Evolutionary conservation across 1,284 basidiomycete genomes (phyloP).

Genomic region (Ustilago hordei): DNA sequence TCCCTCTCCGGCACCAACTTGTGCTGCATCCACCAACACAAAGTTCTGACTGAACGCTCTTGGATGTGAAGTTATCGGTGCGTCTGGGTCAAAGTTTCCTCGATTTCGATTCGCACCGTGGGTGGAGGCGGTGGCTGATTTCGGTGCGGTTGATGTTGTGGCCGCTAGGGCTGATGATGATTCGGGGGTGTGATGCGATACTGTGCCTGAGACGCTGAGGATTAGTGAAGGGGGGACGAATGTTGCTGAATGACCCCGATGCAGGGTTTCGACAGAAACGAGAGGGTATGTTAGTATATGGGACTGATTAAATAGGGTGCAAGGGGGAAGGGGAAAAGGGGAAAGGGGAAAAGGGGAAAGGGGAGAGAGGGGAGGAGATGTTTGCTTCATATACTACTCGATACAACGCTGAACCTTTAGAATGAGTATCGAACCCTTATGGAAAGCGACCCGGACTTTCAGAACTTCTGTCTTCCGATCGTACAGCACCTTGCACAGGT

Average conservation of each 20-base stretch:
- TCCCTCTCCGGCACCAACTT: constrained; percentile 20
- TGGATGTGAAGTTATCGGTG: constrained; percentile 58
- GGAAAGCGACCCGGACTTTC: constrained; percentile 31
- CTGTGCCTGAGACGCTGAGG: constrained; percentile 60
- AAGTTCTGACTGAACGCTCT: constrained; percentile 63
- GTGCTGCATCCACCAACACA: constrained; percentile 51
- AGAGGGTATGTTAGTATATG: background rate
- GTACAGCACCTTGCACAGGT: background rate
- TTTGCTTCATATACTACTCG: constrained; percentile 65
- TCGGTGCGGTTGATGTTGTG: constrained; percentile 55
- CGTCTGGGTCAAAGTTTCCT: constrained; percentile 54
- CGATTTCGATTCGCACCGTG: constrained; percentile 26
- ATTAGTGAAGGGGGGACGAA: constrained; percentile 56
- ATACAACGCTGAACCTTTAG: constrained; percentile 24
- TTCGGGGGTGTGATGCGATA: constrained; percentile 66
- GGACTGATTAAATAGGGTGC: background rate
- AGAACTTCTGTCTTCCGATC: background rate
- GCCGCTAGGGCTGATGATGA: constrained; percentile 43
- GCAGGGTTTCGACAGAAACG: constrained; percentile 5
- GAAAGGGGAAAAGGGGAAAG: background rate
- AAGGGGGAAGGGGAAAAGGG: background rate
- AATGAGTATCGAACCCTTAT: constrained; percentile 51
- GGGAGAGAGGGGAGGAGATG: constrained; percentile 20
- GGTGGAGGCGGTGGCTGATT: constrained; percentile 51
- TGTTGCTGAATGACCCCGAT: constrained; percentile 17